Evolutionary conservation across 2,329 filamentous ascomycete genomes (phyloP).

Genomic region (Coleophoma crateriformis): DNA sequence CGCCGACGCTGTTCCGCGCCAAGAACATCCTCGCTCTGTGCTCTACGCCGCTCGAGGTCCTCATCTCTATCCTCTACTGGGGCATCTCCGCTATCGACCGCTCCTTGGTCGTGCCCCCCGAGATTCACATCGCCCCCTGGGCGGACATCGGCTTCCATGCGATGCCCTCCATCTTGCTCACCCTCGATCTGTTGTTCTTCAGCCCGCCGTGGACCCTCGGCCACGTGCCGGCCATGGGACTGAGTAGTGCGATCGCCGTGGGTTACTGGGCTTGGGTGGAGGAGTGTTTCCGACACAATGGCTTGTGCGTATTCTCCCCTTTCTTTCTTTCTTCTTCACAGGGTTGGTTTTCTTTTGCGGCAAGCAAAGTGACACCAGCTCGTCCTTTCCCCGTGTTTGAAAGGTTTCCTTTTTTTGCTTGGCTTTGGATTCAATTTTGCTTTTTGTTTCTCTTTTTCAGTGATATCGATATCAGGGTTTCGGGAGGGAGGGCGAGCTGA

Average conservation of each 20-base stretch:
- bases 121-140: conserved; percentile 46
- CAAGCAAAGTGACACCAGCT: too few relatives aligned
- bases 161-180: conserved; percentile 59
- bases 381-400: too few relatives aligned
- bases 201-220: conserved; percentile 68
- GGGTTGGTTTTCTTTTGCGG: background rate
- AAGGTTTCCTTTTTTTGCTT: too few relatives aligned
- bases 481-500: background rate
- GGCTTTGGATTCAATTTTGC: too few relatives aligned
- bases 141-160: conserved; percentile 63
- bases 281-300: conserved; percentile 62
- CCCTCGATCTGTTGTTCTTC: conserved; percentile 60
- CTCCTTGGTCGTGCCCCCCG: conserved; percentile 44
- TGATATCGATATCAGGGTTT: too few relatives aligned
- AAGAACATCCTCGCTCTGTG: conserved; percentile 65
- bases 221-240: conserved; percentile 49
- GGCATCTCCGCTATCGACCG: conserved; percentile 53
- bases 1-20: conserved; percentile 48
- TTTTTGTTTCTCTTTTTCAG: too few relatives aligned
- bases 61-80: conserved; percentile 72
- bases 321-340: background rate
- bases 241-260: conserved; percentile 56
- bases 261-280: conserved; percentile 76
- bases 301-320: conserved; percentile 41
- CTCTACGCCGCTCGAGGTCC: conserved; percentile 62